Conservation (phyloP, 805 yeast species). For the Candida railenensis region DNA sequence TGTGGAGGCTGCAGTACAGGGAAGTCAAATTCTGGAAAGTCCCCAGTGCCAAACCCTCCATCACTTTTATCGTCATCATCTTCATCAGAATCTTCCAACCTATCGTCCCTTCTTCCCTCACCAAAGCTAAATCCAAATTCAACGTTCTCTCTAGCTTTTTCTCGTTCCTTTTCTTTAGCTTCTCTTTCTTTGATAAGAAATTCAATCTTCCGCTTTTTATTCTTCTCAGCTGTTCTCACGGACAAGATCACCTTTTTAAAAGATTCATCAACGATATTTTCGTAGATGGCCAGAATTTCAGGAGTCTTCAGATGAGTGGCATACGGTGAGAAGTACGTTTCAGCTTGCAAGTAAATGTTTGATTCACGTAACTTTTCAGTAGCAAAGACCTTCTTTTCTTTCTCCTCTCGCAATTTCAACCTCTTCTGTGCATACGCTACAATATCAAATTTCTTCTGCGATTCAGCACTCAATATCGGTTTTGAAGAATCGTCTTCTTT, state of each 20-base stretch:
- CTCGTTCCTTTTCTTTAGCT: constrained; percentile 22
- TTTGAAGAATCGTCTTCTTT: constrained; percentile 1
- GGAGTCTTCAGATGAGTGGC: constrained; percentile 21
- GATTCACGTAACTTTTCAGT: constrained; percentile 20
- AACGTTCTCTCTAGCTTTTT: constrained; percentile 14
- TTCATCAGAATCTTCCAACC: constrained; percentile 12
- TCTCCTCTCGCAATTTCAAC: constrained; percentile 30
- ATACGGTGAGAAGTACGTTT: constrained; percentile 36
- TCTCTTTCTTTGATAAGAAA: constrained; percentile 20
- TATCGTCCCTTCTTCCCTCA: constrained; percentile 8
- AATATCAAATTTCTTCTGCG: constrained; percentile 45
- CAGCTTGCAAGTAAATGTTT: constrained; percentile 39
- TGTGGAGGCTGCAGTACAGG: neutral
- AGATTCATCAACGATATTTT: constrained; percentile 20
- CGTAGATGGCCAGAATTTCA: constrained; percentile 22
- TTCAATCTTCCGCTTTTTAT: constrained; percentile 20
- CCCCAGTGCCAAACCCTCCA: constrained; percentile 5
- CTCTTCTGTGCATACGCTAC: constrained; percentile 56
- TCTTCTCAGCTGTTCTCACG: constrained; percentile 31
- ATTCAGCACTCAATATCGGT: constrained; percentile 6
- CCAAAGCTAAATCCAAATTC: constrained; percentile 14
- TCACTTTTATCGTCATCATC: constrained; percentile 14
- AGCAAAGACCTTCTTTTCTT: constrained; percentile 18
- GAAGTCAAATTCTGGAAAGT: constrained; percentile 7
- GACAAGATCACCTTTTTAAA: constrained; percentile 33